A percentile compares a stretch with the other conserved stretches of the same genome.
These are phyloP conservation scores for Entomortierella parvispora DNA, from an alignment of 192 early-diverging fungal species.

Conservation along the genomic window DNA sequence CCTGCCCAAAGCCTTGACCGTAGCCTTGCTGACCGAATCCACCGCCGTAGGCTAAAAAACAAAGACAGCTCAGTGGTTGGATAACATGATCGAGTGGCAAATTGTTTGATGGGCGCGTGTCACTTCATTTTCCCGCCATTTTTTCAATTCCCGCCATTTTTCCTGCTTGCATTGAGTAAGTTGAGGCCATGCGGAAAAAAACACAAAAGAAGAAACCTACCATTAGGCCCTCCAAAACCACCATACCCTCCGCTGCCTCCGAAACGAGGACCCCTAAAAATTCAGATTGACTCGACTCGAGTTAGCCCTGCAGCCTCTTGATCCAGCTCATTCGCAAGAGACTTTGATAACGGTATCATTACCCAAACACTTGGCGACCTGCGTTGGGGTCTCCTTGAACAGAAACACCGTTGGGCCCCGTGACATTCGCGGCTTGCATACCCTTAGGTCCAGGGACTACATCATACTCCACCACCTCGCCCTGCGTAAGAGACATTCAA, in stretches of 20 bases:
- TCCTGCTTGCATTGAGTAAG: background rate
- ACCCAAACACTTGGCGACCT: slow-evolving; percentile 43
- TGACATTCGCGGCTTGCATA: slow-evolving; percentile 82
- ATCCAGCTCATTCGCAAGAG: too few species aligned
- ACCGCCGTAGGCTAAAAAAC: slow-evolving; percentile 28
- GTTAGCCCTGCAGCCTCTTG: too few species aligned
- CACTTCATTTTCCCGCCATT: slow-evolving; percentile 1
- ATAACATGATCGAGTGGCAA: slow-evolving; percentile 3
- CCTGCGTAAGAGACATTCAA: slow-evolving; percentile 5
- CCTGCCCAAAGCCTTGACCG: slow-evolving; percentile 8
- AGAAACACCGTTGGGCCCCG: slow-evolving; percentile 73
- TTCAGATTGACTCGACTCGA: too few species aligned
- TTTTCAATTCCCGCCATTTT: slow-evolving; percentile 38
- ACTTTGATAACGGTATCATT: background rate
- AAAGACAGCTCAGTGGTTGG: background rate
- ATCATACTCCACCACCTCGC: slow-evolving; percentile 73
- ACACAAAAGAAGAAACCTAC: slow-evolving; percentile 27
- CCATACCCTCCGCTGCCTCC: slow-evolving; percentile 38
- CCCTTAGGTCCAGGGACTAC: slow-evolving; percentile 81
- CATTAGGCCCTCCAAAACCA: slow-evolving; percentile 42
- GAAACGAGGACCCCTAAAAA: slow-evolving; percentile 12
- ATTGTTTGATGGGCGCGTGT: background rate
- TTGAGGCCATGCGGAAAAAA: background rate
- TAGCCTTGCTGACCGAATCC: slow-evolving; percentile 23
- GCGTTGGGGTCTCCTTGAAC: slow-evolving; percentile 83